Base-by-base conservation (phyloP, 2,329 filamentous ascomycete species). In the Sarocladiaceae sp. region DNA sequence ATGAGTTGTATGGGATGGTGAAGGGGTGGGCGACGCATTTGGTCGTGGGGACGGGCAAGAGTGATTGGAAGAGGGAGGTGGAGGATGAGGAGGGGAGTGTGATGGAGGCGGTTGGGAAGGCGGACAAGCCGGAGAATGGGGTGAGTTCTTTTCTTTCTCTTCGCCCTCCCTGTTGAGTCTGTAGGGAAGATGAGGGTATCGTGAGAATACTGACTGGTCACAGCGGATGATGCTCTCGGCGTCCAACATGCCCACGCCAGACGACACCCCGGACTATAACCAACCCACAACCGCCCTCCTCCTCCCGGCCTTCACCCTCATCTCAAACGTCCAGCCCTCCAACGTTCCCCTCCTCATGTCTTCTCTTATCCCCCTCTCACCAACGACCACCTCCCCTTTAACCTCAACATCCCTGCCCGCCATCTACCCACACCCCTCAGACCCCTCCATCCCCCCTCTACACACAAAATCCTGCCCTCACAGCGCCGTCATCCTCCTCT, bases 11-110 rank as follows among this genome's bases (percentile, higher is more conserved):
- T 59, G 93, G 91, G 1, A 73, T 85, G 47, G 78, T 96, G 50
- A 86, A 88, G 58, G 88, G 82, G 27, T 97, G 88, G 85, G 83
- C 80, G 57, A 93, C 89, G 16, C 93, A 98, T 65, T 61, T 95
- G 49, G 70, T 98, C 24, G 88, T 97, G 13, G 93, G 88, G 19
- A 98, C 93, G n/a, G 88, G 89, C 49, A 95, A 96, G 76, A 77
- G 83, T 20, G 93, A 98, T 65, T 98, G 93, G 93, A 85, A 91
- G 58, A 70, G 87, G 48, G 85, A 95, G 67, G 87, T 95, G 35
- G 80, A 78, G 46, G 86, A 97, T 58, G 93, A 97, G 70, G 83
- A 86, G 64, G 85, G 85, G 5, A 88, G 83, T 59, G 75, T 91
- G 24, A 91, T 91, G 86, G 73, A 88, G 67, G 86, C 85, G 2